Conservation (phyloP, 768 basidiomycete genomes). For the Pleurotus platypus region DNA sequence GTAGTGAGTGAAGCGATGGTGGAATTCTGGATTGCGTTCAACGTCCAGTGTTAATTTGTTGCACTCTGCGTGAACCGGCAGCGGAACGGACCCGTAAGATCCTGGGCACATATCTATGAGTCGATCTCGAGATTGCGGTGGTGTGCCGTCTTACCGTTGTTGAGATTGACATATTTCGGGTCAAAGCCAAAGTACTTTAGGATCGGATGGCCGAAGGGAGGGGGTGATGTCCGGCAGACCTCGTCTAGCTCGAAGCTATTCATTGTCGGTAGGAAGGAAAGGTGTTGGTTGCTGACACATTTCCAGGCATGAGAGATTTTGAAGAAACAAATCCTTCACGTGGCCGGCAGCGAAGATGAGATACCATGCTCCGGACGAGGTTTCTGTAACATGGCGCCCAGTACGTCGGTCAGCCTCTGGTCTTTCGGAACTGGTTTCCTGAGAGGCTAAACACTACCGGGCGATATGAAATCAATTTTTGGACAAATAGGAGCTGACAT, state of each 20-base stretch:
- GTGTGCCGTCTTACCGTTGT: conserved; percentile 31
- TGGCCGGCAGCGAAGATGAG: no score
- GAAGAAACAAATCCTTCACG: no score
- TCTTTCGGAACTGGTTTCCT: no score
- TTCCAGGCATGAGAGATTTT: background rate
- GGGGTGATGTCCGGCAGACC: conserved; percentile 12
- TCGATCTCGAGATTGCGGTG: conserved; percentile 13
- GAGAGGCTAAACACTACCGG: no score
- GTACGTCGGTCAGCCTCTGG: no score
- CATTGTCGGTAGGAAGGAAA: background rate
- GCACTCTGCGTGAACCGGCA: conserved; percentile 39
- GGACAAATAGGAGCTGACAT: no score
- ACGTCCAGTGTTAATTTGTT: conserved; percentile 28
- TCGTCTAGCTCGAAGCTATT: conserved; percentile 1
- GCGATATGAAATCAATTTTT: no score
- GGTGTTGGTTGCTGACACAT: background rate
- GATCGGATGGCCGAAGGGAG: conserved; percentile 42
- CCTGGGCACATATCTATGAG: conserved; percentile 30
- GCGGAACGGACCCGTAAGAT: conserved; percentile 38
- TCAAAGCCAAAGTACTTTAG: conserved; percentile 44
- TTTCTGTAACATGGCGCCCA: no score
- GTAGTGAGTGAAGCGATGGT: conserved; percentile 30
- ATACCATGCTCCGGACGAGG: no score
- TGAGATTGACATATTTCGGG: conserved; percentile 34
- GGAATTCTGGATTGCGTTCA: conserved; percentile 51